Conservation (phyloP, 2,329 filamentous ascomycete genomes). For the Alternaria sp. region DNA sequence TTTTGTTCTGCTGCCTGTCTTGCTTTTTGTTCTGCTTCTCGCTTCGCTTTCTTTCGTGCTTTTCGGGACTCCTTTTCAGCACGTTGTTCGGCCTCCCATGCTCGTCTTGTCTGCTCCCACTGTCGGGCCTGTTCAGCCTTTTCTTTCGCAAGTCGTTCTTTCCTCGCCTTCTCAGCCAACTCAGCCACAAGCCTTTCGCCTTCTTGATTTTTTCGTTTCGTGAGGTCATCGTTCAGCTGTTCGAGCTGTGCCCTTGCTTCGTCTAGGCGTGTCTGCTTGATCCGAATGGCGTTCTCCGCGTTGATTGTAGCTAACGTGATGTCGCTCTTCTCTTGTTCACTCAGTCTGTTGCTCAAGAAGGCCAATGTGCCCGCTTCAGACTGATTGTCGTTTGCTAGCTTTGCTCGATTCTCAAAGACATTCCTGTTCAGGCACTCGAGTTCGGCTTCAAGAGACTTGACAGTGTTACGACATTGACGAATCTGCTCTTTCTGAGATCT, state of each 20-base stretch:
- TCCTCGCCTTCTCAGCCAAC: background rate
- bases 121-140: background rate
- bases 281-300: background rate
- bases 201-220: background rate
- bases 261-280: background rate
- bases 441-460: background rate
- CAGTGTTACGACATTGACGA: background rate
- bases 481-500: slow-evolving; percentile 1
- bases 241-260: background rate
- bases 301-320: background rate
- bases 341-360: background rate
- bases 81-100: background rate
- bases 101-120: background rate
- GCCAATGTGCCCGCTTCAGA: background rate
- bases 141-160: background rate
- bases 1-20: no score
- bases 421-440: background rate
- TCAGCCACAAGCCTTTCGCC: background rate
- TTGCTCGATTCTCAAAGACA: background rate
- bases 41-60: background rate
- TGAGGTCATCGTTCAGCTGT: background rate
- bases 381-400: background rate
- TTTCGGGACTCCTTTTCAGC: background rate
- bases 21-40: background rate
- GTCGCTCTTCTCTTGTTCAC: slow-evolving; percentile 4